Evolutionary conservation across 768 basidiomycete genomes (phyloP).

Genomic region (Lentinula sp.): DNA sequence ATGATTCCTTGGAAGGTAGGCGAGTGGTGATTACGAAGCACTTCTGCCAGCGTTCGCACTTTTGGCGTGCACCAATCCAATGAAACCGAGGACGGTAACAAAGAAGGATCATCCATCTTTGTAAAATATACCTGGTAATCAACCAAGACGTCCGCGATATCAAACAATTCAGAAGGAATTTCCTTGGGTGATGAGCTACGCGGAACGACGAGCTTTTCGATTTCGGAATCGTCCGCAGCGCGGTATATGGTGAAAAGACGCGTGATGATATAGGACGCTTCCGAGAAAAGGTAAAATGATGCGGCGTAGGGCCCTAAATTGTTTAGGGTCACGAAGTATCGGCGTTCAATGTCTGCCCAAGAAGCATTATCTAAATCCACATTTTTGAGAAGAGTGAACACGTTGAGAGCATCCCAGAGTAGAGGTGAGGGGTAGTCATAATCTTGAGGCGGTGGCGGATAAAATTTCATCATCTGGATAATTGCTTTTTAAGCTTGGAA

Average conservation of each 20-base stretch:
- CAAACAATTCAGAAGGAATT: slow-evolving; percentile 36
- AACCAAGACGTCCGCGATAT: slow-evolving; percentile 42
- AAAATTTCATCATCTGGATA: slow-evolving; percentile 50
- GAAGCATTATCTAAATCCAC: slow-evolving; percentile 36
- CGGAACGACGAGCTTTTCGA: neutral
- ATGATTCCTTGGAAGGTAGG: slow-evolving; percentile 73
- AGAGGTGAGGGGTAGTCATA: slow-evolving; percentile 55
- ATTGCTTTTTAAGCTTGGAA: neutral
- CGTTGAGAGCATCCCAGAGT: slow-evolving; percentile 47
- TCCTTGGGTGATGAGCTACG: neutral
- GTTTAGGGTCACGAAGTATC: slow-evolving; percentile 54
- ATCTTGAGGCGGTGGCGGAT: slow-evolving; percentile 40
- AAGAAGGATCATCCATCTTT: slow-evolving; percentile 17
- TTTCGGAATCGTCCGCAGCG: neutral
- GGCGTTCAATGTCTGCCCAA: slow-evolving; percentile 53
- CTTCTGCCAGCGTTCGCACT: slow-evolving; percentile 52
- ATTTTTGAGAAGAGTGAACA: slow-evolving; percentile 20
- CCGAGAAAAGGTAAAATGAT: slow-evolving; percentile 62
- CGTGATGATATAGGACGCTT: slow-evolving; percentile 46
- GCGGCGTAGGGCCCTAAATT: slow-evolving; percentile 73
- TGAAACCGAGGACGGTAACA: slow-evolving; percentile 34
- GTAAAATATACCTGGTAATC: slow-evolving; percentile 36
- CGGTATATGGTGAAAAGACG: slow-evolving; percentile 25
- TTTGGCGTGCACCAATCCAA: slow-evolving; percentile 75
- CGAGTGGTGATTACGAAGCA: slow-evolving; percentile 50